phyloP scores from a whole-genome alignment of 2,329 filamentous ascomycete genomes.

The Botrytis aclada region DNA sequence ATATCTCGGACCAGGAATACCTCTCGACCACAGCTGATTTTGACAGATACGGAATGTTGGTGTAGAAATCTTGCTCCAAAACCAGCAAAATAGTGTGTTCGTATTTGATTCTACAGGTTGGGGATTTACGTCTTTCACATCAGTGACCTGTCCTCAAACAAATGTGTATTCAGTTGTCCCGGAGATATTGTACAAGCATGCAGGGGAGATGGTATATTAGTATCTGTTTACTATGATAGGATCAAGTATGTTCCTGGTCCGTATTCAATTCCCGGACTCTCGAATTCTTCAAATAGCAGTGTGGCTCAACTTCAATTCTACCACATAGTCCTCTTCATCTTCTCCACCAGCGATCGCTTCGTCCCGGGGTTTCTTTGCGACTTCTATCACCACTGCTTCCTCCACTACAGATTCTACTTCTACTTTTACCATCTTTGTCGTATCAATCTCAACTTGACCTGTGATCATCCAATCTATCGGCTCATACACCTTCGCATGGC shows the following conservation, averaged over 20 bases:
- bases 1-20: too few relatives aligned
- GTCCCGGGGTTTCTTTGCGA: constrained; percentile 3
- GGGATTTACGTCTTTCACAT: too few relatives aligned
- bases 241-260: constrained; percentile 32
- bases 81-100: too few relatives aligned
- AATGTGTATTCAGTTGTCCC: constrained; percentile 23
- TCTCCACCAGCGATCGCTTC: background rate
- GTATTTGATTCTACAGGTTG: too few relatives aligned
- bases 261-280: background rate
- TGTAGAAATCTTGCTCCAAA: too few relatives aligned
- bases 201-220: constrained; percentile 35
- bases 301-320: background rate
- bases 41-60: too few relatives aligned
- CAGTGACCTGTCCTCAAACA: too few relatives aligned
- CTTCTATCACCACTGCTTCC: constrained; percentile 7
- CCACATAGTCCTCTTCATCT: constrained; percentile 16
- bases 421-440: constrained; percentile 6
- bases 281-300: background rate
- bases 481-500: constrained; percentile 30
- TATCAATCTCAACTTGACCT: constrained; percentile 13
- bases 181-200: constrained; percentile 27
- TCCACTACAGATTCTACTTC: constrained; percentile 12
- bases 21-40: too few relatives aligned
- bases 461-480: constrained; percentile 21
- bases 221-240: constrained; percentile 39